phyloP scores from a whole-genome alignment of 192 early-diverging fungal genomes.

The Coemansia sp. region DNA sequence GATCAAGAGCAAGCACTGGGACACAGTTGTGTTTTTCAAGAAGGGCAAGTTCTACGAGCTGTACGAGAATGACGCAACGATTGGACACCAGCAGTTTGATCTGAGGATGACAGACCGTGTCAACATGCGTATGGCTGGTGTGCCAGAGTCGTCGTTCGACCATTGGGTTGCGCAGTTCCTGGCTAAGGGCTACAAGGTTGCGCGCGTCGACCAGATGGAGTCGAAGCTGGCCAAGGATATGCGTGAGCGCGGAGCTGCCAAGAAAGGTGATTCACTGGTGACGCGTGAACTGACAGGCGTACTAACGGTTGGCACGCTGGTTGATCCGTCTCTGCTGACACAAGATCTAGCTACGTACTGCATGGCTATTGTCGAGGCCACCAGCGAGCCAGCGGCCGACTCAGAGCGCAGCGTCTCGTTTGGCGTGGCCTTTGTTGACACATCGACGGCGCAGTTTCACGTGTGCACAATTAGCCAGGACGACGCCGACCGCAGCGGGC shows the following conservation, averaged over 20 bases:
- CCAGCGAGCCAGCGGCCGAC: slow-evolving; percentile 18
- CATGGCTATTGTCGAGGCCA: slow-evolving; percentile 84
- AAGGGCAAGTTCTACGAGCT: slow-evolving; percentile 99
- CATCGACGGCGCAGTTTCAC: slow-evolving; percentile 89
- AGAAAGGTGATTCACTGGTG: slow-evolving; percentile 78
- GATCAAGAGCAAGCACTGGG: slow-evolving; percentile 92
- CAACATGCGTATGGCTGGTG: slow-evolving; percentile 99
- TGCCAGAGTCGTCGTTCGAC: slow-evolving; percentile 92
- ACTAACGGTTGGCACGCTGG: slow-evolving; percentile 87
- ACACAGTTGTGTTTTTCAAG: slow-evolving; percentile 97
- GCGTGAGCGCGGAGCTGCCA: slow-evolving; percentile 63
- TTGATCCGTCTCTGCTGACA: slow-evolving; percentile 83
- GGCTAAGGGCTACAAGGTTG: slow-evolving; percentile 93
- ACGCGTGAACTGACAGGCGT: slow-evolving; percentile 82
- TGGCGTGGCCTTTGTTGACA: slow-evolving; percentile 94
- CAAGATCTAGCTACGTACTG: slow-evolving; percentile 93
- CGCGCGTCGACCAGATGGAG: slow-evolving; percentile 97
- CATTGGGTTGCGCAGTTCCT: slow-evolving; percentile 96
- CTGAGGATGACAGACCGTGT: slow-evolving; percentile 93
- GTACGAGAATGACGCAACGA: slow-evolving; percentile 98
- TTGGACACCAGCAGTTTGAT: slow-evolving; percentile 95
- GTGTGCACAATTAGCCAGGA: slow-evolving; percentile 73
- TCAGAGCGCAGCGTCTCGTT: slow-evolving; percentile 45
- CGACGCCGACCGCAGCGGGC: slow-evolving; percentile 80
- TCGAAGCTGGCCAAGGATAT: slow-evolving; percentile 90